Evolutionary conservation across 2,329 filamentous ascomycete species (phyloP), one percentile per base, ranked within the genome.

Genomic region (Venturia asperata): DNA sequence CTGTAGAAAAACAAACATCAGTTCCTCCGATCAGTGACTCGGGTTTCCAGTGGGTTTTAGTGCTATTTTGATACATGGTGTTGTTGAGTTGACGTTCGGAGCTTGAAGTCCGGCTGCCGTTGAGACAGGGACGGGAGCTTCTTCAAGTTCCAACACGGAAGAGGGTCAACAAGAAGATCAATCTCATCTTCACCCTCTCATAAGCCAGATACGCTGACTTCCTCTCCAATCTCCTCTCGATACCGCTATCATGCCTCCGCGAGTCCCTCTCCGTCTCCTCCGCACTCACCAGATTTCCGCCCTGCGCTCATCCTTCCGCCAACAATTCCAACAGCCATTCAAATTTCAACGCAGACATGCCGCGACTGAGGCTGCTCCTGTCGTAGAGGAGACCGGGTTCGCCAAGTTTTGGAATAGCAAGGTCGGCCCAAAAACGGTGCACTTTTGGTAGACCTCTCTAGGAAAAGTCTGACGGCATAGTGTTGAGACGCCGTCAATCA

Each of bases 371-470:
- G 63, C 37, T 24, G 64, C 52, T 19, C 39, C 55, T 2, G 34
- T 30, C n/a, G 49, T 15, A n/a, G 37, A n/a, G 10, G 52, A 65
- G 24, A 62, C 34, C 55, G 42, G 19, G n/a, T 52, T 65, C 56
- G 6, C 47, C 3, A 62, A 61, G 64, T 42, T 65, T 11, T 79
- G 76, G 77, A 78, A 80, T 71, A 77, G 76, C 64, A 75, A 77
- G 42, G 75, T 83, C 65, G 80, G 80, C 9, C 78, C 79, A 63
- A 80, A 83, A 87, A 99, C 94, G 68, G 94, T 99, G 72, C 94
- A 99, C 79, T 99, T 99, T 81, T 99, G 94, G 93, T 93, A 81
- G 74, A 67, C 5, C 21, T n/a, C n/a, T 30, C 24, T 49, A 17
- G 43, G 15, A 55, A 39, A 47, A 21, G 41, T 19, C 37, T 13